Evolutionary conservation across 768 basidiomycete species (phyloP), one percentile per base, ranked within the genome.

Genomic region (Rhodosporidiobolus sp.): DNA sequence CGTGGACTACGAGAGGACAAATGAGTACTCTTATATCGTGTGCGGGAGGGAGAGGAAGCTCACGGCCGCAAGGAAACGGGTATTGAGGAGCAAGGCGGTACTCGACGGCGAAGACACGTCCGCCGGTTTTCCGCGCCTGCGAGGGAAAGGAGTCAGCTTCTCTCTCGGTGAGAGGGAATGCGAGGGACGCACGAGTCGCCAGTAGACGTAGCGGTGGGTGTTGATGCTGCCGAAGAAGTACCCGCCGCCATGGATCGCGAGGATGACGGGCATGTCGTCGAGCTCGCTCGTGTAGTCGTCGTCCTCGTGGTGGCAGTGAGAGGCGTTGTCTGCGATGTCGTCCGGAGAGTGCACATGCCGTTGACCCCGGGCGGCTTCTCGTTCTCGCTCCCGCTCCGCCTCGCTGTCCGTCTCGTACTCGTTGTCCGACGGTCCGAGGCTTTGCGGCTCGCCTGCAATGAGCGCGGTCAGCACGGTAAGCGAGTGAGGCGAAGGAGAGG

Each of bases 41-140:
- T 2, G 24, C 0, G 30, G 14, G 35, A 3, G 28, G 43, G 53
- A 10, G 48, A 11, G 22, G 56, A 5, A 7, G 28, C 52, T 34
- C 19, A 70, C 74, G 61, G 3, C 63, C 70, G 65, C 82, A 84
- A 0, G 95, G 95, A 79, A 96, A 97, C 2, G 95, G 95, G 77
- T 95, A 98, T 81, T 97, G 95, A 0, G 95, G 95, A 22, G 94
- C 90, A n/a, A 94, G 86, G 55, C 90, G 87, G 65, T 81, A 81
- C 67, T 83, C 81, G 67, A 83, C 81, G 5, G 83, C 80, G 65
- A 78, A 77, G 19, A 74, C 72, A 16, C 95, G 86, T 2, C 94
- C 94, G 70, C 88, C 91, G 80, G 92, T 92, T 82, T 97, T 98
- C 53, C 94, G 87, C 11, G 94, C 94, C 77, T 88, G 87, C 32